Conservation (phyloP, 306 rosid genomes). For the Vigna hirtella region DNA sequence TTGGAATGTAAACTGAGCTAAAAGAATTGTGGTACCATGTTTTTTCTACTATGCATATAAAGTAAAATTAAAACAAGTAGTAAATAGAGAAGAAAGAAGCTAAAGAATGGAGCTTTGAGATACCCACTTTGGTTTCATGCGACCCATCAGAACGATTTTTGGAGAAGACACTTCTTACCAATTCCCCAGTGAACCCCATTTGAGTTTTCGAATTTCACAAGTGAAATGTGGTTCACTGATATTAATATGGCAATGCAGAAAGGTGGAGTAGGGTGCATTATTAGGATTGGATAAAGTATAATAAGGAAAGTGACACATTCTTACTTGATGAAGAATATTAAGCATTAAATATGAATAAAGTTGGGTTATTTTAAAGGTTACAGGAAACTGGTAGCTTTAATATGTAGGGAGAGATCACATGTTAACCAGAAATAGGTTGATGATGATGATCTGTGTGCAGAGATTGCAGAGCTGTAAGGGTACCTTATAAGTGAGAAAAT, state of each 20-base stretch:
- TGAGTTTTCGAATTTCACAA: conserved; percentile 36
- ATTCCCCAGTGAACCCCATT: conserved; percentile 87
- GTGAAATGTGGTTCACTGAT: conserved; percentile 38
- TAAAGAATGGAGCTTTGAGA: background rate
- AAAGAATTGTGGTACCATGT: background rate
- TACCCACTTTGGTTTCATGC: conserved; percentile 72
- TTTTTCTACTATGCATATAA: background rate
- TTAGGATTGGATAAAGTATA: conserved; percentile 49
- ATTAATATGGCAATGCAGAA: conserved; percentile 50
- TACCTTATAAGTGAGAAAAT: conserved; percentile 52
- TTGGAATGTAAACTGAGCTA: conserved; percentile 6
- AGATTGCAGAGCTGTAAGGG: conserved; percentile 64
- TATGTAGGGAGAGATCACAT: conserved; percentile 46
- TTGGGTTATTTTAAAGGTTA: conserved; percentile 24
- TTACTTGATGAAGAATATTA: conserved; percentile 43
- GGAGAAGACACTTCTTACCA: conserved; percentile 83
- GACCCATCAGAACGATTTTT: conserved; percentile 57
- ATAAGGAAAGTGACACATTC: conserved; percentile 43
- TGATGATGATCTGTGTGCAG: conserved; percentile 53
- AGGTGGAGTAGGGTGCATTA: conserved; percentile 43
- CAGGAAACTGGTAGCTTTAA: conserved; percentile 32
- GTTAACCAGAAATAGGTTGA: conserved; percentile 49
- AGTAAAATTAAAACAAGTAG: background rate
- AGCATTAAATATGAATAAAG: conserved; percentile 40
- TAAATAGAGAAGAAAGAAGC: conserved; percentile 13